Base-by-base conservation (phyloP, 169 alveolate genomes). In the Plasmodium sp. region DNA sequence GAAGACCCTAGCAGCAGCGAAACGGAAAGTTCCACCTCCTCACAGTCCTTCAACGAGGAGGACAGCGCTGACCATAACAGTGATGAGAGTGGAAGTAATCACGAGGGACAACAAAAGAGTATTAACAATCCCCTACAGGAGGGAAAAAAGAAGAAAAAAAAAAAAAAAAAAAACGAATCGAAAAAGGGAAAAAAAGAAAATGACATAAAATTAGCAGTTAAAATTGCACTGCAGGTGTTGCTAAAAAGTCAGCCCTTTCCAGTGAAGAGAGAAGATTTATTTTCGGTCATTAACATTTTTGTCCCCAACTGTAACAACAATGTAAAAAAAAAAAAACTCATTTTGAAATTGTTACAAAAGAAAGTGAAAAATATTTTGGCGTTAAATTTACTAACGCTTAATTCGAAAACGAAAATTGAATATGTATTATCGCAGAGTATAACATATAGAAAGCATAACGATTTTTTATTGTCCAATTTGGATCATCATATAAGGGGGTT, bases 161-260 rank as follows among this genome's bases (percentile, higher is more conserved):
- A 31, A 14, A 75, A 84, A 33, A 71, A 84, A 43, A 41, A 43
- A n/a, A 54, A 31, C 18, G 74, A 43, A 27, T 73, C 27, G 62
- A 48, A 84, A 48, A 51, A 33, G 5, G 51, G 56, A 27, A 74
- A 84, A 43, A 73, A 73, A 43, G 90, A 88, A 22, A 34, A 56
- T 36, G 86, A 88, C 48, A 80, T 88, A 4, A 88, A 77, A 58
- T 31, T 41, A 72, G 94, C 90, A 36, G 83, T 88, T 14, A 88
- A 88, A 77, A 79, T 88, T 18, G 86, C 94, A 54, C 6, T 80
- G 31, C 94, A 88, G 22, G 43, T 39, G 56, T 58, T 88, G 71
- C 18, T 88, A 88, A 88, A 79, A 36, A 88, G 58, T 39, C 94
- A 88, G 51, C 94, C 94, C 5, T 88, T 88, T 88, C 94, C 94